A percentile compares a stretch with the other conserved stretches of the same genome.
These are phyloP conservation scores for Globisporangium okanoganense DNA, from an alignment of 352 stramenopile genomes.

Conservation along the genomic window DNA sequence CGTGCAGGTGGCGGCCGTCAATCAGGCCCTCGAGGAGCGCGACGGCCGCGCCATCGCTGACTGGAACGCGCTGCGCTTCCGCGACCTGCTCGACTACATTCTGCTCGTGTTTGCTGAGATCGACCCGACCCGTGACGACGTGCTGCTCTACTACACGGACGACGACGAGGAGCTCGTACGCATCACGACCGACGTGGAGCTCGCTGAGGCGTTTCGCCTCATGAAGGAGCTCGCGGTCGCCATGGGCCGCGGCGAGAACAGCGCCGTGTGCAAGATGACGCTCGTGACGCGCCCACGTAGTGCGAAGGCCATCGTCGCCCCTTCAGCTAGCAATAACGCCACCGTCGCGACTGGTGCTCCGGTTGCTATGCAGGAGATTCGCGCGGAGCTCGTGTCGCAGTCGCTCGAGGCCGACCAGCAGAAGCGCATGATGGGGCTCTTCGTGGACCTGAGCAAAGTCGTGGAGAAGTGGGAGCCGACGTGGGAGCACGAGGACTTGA, in stretches of 20 bases:
- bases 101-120: conserved; percentile 65
- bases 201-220: conserved; percentile 71
- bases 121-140: conserved; percentile 21
- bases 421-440: conserved; percentile 62
- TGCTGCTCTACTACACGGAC: conserved; percentile 82
- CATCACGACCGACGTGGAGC: conserved; percentile 78
- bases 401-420: conserved; percentile 51
- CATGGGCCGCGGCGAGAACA: conserved; percentile 31
- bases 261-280: conserved; percentile 70
- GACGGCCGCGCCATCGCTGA: conserved; percentile 34
- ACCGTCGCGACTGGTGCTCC: neutral
- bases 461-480: conserved; percentile 68
- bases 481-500: conserved; percentile 51
- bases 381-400: conserved; percentile 29
- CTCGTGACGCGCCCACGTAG: conserved; percentile 40
- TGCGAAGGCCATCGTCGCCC: conserved; percentile 8
- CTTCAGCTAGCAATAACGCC: conserved; percentile 16
- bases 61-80: conserved; percentile 40
- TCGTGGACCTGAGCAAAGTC: conserved; percentile 73
- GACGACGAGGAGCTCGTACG: conserved; percentile 81
- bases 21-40: conserved; percentile 45
- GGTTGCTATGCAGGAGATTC: conserved; percentile 1
- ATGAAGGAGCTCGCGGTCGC: conserved; percentile 63
- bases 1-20: conserved; percentile 67
- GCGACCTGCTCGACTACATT: conserved; percentile 65